A percentile compares a stretch with the other conserved stretches of the same genome.
Evolutionary conservation across 2,329 filamentous ascomycete species (phyloP).

Genomic region (Calonectria crousiana): DNA sequence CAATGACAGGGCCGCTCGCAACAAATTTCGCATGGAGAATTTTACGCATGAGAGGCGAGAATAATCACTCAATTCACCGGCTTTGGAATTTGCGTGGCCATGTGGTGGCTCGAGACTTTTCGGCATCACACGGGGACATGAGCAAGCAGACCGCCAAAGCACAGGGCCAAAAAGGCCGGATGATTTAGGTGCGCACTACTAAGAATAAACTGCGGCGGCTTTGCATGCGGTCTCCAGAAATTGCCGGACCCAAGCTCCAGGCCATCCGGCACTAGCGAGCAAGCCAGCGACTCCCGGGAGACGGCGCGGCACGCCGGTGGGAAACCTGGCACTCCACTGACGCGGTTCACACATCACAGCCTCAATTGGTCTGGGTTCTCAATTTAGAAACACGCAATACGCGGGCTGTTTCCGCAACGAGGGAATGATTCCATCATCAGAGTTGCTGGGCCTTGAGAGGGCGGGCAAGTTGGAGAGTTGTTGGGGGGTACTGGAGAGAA

Average conservation of each 20-base stretch:
- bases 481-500: background rate
- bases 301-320: constrained; percentile 1
- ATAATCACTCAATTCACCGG: background rate
- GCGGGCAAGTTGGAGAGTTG: background rate
- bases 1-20: background rate
- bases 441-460: background rate
- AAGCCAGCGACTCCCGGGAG: constrained; percentile 1
- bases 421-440: background rate
- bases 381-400: background rate
- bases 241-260: background rate
- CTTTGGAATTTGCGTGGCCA: background rate
- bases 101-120: background rate
- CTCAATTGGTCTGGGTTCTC: background rate
- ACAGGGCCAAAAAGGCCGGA: background rate
- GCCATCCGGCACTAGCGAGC: background rate
- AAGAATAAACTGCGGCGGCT: constrained; percentile 2
- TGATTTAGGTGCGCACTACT: background rate
- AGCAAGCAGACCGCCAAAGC: background rate
- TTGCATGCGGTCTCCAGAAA: background rate
- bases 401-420: background rate
- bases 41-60: background rate
- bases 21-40: background rate
- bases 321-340: constrained; percentile 5
- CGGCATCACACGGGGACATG: background rate
- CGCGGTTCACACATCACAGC: constrained; percentile 1